Evolutionary conservation across 2,329 filamentous ascomycete species (phyloP), one percentile per base, ranked within the genome.

Genomic region (Myriosclerotinia duriaeana): DNA sequence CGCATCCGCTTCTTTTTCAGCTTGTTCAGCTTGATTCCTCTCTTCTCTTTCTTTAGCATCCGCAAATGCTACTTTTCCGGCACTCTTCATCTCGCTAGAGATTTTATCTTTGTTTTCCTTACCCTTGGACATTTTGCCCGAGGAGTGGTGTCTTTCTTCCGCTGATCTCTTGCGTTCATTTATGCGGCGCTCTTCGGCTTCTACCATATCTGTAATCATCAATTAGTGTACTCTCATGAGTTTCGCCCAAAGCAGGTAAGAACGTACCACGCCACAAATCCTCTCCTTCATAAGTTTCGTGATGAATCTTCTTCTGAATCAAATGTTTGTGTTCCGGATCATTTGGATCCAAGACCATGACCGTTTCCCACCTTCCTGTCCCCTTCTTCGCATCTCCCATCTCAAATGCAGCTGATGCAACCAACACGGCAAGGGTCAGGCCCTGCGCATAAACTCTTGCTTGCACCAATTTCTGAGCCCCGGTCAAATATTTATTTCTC

Each of bases 231-330:
- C 15, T 17, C 40, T 53, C 22, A 46, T 44, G 14, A 22, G 5
- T 52, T n/a, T n/a, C 4, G 46, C 48, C 53, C 2, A 61, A 8
- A 40, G n/a, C 3, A 26, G 34, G 59, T n/a, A 53, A 53, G 40
- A 70, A 80, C 87, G 77, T 79, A 90, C 89, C 89, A 82, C 87
- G 95, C 95, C 95, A 99, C 74, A 97, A 84, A 78, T 98, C 93
- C 81, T 96, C 91, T 54, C 92, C 91, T 76, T 89, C 85, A 78
- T 96, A 95, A 70, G 91, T 84, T 82, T 96, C 92, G 80, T 93
- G 91, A 78, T 96, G 91, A 65, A 95, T 85, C 80, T 83, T 88
- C 87, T 93, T 94, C 85, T 96, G 91, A 72, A 96, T 91, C 72
- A 93, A 77, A 74, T 90, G 83, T 84, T 92, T 90, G 79, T 93